Evolutionary conservation across 257 asterid genomes (phyloP), one percentile per base, ranked within the genome.

Genomic region (Craterostigma plantagineum): DNA sequence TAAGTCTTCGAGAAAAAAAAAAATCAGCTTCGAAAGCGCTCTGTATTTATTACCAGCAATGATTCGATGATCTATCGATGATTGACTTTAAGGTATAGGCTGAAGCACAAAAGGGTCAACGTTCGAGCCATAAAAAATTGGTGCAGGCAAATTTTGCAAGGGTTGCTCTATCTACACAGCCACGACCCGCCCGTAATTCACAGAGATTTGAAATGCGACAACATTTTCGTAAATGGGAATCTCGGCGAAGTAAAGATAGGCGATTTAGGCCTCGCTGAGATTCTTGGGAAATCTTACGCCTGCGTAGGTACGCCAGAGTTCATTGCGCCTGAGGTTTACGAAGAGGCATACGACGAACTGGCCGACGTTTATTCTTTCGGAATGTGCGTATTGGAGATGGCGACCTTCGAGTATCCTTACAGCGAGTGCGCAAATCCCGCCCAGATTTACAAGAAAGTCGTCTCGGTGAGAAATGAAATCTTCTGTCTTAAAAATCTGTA

Each of bases 241-340:
- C 94, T 75, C 51, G 94, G 94, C 0, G 82, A 82, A 65, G 92
- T 82, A 54, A 82, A 82, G 50, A 82, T 82, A 35, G 94, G 94
- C 33, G 94, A 82, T 55, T 85, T 82, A 47, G 94, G 94, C 50
- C 90, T 82, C 3, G 94, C 94, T 1, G 92, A 90, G 0, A 75
- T 78, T 33, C 80, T 78, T 49, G 59, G 83, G 34, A 82, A 78
- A 66, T 78, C 92, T 27, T 82, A 78, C 1, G 79, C 81, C 15
- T 78, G 91, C 52, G 97, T 86, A 14, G 97, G 97, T 81, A 61
- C 95, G n/a, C 95, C 95, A 15, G 95, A 82, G 56, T 82, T 82
- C 69, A 82, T 82, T 92, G 95, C 92, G 23, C 95, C 92, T 0
- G 92, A 82, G 57, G 92, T 82, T 33, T 82, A 79, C 45, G 76